Evolutionary conservation across 2,329 filamentous ascomycete genomes (phyloP).

Genomic region (Talaromyces islandicus): DNA sequence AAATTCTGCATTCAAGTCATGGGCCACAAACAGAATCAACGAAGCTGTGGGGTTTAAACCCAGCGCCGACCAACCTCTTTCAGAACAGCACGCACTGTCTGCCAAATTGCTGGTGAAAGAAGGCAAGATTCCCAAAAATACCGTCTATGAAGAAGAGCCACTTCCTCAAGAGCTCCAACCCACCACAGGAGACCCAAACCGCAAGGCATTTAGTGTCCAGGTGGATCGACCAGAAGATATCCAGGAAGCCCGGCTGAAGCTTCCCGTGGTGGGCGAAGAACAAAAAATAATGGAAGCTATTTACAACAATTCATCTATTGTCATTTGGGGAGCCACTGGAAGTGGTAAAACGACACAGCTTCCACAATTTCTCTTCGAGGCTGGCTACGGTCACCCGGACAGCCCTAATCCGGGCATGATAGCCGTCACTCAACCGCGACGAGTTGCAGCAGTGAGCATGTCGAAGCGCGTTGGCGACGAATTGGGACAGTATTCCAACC

Average conservation of each 20-base stretch:
- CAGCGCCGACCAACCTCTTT: conserved; percentile 27
- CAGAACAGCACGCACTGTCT: conserved; percentile 21
- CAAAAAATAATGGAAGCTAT: conserved; percentile 98
- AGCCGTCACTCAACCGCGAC: conserved; percentile 86
- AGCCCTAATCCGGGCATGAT: conserved; percentile 87
- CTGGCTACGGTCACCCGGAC: conserved; percentile 74
- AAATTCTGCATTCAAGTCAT: conserved; percentile 78
- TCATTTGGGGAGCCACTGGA: conserved; percentile 91
- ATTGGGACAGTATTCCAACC: conserved; percentile 67
- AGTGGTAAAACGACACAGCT: conserved; percentile 97
- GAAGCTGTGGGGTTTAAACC: conserved; percentile 67
- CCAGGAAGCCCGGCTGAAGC: conserved; percentile 67
- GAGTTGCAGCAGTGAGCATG: conserved; percentile 96
- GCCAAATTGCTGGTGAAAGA: conserved; percentile 21
- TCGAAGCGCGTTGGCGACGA: conserved; percentile 86
- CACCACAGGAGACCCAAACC: conserved; percentile 40
- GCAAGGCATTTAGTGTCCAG: conserved; percentile 71
- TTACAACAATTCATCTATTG: conserved; percentile 80
- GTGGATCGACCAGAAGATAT: conserved; percentile 67
- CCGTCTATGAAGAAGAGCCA: conserved; percentile 33
- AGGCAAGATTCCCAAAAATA: conserved; percentile 30
- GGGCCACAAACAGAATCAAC: conserved; percentile 83
- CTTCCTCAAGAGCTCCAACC: conserved; percentile 33
- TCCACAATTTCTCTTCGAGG: conserved; percentile 91
- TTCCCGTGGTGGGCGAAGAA: conserved; percentile 91